Evolutionary conservation across 2,329 filamentous ascomycete species (phyloP).

Genomic region (Hypoxylon sp.): DNA sequence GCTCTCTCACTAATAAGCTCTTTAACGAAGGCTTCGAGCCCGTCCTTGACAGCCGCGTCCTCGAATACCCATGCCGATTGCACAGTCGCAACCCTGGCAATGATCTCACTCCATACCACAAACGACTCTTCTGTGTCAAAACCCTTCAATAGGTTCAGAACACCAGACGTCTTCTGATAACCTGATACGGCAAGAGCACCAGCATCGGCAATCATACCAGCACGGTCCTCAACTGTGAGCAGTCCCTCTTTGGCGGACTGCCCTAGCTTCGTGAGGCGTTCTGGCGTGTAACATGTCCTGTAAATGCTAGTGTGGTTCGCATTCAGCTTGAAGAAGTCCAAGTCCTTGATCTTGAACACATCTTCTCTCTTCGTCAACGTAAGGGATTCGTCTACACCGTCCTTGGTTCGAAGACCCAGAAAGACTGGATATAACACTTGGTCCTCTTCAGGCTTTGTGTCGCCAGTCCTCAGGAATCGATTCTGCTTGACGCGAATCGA

Average conservation of each 20-base stretch:
- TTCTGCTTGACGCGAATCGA: constrained; percentile 93
- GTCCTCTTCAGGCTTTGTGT: constrained; percentile 94
- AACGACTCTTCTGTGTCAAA: constrained; percentile 89
- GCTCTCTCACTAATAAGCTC: constrained; percentile 82
- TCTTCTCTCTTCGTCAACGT: constrained; percentile 79
- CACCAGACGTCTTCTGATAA: constrained; percentile 92
- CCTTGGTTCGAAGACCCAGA: constrained; percentile 84
- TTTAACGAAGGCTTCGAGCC: constrained; percentile 85
- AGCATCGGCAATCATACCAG: constrained; percentile 94
- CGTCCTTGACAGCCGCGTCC: constrained; percentile 77
- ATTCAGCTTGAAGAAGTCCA: constrained; percentile 97
- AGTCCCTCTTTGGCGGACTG: constrained; percentile 84
- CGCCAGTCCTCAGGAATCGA: constrained; percentile 90
- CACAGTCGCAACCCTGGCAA: constrained; percentile 81
- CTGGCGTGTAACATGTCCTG: constrained; percentile 86
- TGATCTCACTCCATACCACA: constrained; percentile 95
- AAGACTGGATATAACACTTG: constrained; percentile 89
- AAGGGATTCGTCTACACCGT: constrained; percentile 82
- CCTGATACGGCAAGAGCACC: constrained; percentile 90
- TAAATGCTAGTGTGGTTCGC: constrained; percentile 94
- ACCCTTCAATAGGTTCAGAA: constrained; percentile 85
- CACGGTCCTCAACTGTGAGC: constrained; percentile 88
- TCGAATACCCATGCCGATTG: constrained; percentile 92
- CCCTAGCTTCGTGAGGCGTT: constrained; percentile 88
- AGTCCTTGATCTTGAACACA: constrained; percentile 79